A percentile compares a stretch with the other conserved stretches of the same genome.
These are phyloP conservation scores for Phytopythium mirpurense DNA, from an alignment of 352 stramenopile genomes.

Conservation along the genomic window DNA sequence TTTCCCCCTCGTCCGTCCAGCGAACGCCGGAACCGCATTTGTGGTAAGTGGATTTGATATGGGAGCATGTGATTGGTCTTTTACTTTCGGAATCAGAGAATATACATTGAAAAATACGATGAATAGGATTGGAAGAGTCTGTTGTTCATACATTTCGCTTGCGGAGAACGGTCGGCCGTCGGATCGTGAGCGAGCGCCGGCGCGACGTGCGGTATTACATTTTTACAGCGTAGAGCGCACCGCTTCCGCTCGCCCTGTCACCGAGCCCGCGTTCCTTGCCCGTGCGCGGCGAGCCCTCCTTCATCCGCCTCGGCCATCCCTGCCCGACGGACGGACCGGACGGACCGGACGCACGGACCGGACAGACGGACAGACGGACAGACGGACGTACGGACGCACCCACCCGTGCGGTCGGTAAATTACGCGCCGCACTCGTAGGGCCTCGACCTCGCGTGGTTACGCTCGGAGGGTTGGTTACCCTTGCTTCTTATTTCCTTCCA, in stretches of 20 bases:
- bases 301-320: background rate
- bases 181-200: constrained; percentile 1
- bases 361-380: too few relatives aligned
- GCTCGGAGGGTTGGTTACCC: background rate
- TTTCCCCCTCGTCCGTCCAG: background rate
- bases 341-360: too few relatives aligned
- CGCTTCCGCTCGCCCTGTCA: too few relatives aligned
- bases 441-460: background rate
- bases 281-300: too few relatives aligned
- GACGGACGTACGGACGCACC: too few relatives aligned
- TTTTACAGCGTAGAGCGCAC: too few relatives aligned
- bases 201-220: background rate
- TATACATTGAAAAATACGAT: background rate
- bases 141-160: constrained; percentile 1
- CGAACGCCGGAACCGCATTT: background rate
- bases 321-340: too few relatives aligned
- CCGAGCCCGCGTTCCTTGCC: background rate
- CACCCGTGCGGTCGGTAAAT: too few relatives aligned
- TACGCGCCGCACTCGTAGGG: too few relatives aligned
- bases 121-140: too few relatives aligned
- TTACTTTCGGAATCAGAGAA: background rate
- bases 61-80: too few relatives aligned
- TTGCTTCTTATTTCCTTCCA: background rate
- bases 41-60: too few relatives aligned
- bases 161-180: background rate